These are phyloP conservation scores for Citrus sp. DNA, from an alignment of 345 rosid genomes.

Conservation along the genomic window DNA sequence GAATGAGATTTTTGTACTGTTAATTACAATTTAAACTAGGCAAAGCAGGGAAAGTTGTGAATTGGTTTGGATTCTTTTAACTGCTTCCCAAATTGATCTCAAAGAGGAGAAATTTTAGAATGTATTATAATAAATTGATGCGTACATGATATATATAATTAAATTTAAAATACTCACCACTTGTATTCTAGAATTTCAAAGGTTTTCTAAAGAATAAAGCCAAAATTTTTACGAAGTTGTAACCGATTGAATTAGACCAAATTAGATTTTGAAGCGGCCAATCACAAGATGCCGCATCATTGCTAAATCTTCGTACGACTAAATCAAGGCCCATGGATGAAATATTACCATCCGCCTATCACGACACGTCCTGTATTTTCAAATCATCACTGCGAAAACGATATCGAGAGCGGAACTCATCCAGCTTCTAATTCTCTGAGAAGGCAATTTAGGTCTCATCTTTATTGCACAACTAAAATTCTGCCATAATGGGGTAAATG, in stretches of 20 bases:
- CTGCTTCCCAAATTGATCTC: no score
- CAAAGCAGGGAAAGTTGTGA: no score
- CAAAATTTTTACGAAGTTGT: not conserved
- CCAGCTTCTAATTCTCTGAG: not conserved
- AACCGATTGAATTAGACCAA: not conserved
- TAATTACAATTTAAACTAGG: no score
- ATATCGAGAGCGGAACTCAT: no score
- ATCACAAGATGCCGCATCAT: slow-evolving; percentile 2
- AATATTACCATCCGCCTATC: not conserved
- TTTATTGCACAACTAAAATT: not conserved
- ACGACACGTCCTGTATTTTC: no score
- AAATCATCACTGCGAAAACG: no score
- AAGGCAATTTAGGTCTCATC: not conserved
- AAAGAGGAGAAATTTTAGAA: no score
- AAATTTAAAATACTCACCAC: no score
- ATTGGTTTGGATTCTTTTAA: no score
- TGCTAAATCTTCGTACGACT: slow-evolving; percentile 3
- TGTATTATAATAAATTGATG: fast-evolving
- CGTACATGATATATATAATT: fast-evolving
- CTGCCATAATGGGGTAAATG: no score
- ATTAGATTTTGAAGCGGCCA: not conserved
- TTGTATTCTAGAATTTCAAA: no score
- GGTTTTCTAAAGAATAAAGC: not conserved
- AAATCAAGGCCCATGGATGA: not conserved
- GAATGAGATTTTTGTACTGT: not conserved